These are phyloP conservation scores for Xylaria sp. DNA, from an alignment of 2,329 filamentous ascomycete genomes.

Conservation along the genomic window DNA sequence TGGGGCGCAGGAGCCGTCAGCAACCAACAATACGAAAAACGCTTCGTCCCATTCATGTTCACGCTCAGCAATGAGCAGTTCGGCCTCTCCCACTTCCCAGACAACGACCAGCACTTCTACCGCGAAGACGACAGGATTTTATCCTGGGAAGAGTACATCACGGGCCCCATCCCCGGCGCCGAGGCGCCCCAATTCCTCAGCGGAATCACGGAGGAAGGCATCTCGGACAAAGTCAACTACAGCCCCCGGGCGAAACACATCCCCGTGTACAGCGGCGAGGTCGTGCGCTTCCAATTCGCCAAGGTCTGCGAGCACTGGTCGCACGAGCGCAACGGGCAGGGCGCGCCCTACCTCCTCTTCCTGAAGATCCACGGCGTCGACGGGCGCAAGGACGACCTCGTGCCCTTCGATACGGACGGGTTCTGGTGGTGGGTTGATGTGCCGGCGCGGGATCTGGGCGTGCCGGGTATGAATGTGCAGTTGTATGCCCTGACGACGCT, in stretches of 20 bases:
- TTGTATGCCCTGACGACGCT: constrained; percentile 55
- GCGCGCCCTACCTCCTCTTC: constrained; percentile 63
- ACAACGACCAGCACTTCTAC: constrained; percentile 63
- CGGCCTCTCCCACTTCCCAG: constrained; percentile 72
- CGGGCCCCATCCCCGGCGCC: constrained; percentile 48
- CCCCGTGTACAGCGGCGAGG: constrained; percentile 48
- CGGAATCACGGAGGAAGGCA: constrained; percentile 44
- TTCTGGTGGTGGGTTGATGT: constrained; percentile 81
- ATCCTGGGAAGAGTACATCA: constrained; percentile 77
- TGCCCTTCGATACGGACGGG: constrained; percentile 72
- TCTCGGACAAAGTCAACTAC: constrained; percentile 53
- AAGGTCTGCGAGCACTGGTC: constrained; percentile 81
- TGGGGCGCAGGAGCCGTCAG: constrained; percentile 81
- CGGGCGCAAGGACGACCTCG: constrained; percentile 60
- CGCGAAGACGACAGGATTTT: constrained; percentile 63
- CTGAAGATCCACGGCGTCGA: constrained; percentile 62
- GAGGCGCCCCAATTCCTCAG: constrained; percentile 45
- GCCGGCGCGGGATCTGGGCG: constrained; percentile 57
- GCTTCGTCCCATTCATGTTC: constrained; percentile 62
- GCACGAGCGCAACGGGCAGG: constrained; percentile 59
- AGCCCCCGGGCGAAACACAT: constrained; percentile 57
- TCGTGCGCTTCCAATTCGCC: constrained; percentile 73
- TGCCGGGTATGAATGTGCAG: constrained; percentile 61
- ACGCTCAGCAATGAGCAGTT: constrained; percentile 69
- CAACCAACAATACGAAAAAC: constrained; percentile 55